Evolutionary conservation across 805 yeast species (phyloP), one percentile per base, ranked within the genome.

Genomic region (Schwanniomyces pseudopolymorphus): DNA sequence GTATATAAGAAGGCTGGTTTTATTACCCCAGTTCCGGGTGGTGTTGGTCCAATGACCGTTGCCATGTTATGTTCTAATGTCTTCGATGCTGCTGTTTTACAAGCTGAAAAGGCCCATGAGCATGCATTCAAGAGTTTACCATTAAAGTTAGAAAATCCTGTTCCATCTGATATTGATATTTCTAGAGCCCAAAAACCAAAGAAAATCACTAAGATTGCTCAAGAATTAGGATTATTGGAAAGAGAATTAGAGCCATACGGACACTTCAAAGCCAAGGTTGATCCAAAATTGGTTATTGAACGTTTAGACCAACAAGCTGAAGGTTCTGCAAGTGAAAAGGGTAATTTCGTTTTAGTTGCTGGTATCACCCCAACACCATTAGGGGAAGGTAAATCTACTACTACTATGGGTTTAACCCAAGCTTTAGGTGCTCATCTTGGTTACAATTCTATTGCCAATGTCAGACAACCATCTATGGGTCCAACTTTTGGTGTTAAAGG

Each of bases 31-130:
- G 99, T 92, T 46, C 99, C 99, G 26, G 98, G 98, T 63, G 98
- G 98, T 58, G 98, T 92, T 52, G 99, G 99, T 35, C 99, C 99
- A 53, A 92, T 92, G 98, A 92, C 99, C 22, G 97, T 92, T 40
- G 96, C 96, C 35, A 90, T 91, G 97, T 80, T 92, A 50, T 79
- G 91, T 51, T 80, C 85, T 53, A 92, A 94, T 61, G 92, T 92
- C 9, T 74, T 83, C 47, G 77, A 80, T 53, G 89, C 96, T 43
- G 96, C 98, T 17, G 76, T 85, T 57, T 70, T 79, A 45, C 81
- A 77, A 59, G 75, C 70, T 45, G 67, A 67, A 66, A 72, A 59
- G 43, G 72, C 74, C 9, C 76, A 78, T 60, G 67, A 74, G 60
- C 72, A 79, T 56, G 66, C 69, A 49, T 69, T 79, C 59, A 66